These are phyloP conservation scores for Chernovozyma aurita DNA, from an alignment of 1,139 yeast species.

Conservation along the genomic window DNA sequence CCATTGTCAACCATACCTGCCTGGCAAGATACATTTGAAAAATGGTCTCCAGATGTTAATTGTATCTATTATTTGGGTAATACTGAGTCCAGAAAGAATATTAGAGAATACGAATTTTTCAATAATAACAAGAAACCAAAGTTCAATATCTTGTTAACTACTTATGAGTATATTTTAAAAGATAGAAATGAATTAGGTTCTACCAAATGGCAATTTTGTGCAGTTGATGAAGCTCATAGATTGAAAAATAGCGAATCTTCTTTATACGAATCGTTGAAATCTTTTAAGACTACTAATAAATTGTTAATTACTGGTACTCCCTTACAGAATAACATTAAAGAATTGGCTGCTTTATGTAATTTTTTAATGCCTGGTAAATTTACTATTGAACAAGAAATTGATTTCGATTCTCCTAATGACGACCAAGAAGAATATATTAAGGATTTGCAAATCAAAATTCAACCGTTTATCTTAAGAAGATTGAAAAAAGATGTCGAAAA, in stretches of 20 bases:
- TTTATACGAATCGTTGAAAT: constrained; percentile 77
- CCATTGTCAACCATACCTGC: constrained; percentile 96
- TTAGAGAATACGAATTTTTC: constrained; percentile 83
- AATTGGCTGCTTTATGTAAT: constrained; percentile 89
- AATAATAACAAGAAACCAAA: constrained; percentile 61
- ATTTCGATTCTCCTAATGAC: constrained; percentile 81
- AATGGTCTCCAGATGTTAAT: constrained; percentile 96
- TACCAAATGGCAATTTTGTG: constrained; percentile 92
- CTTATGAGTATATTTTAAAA: constrained; percentile 92
- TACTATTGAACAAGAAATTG: constrained; percentile 87
- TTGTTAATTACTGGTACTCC: constrained; percentile 97
- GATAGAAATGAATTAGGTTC: constrained; percentile 77
- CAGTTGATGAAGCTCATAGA: constrained; percentile 98
- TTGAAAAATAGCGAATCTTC: constrained; percentile 93
- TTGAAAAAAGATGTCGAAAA: constrained; percentile 96
- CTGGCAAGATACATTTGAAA: constrained; percentile 98
- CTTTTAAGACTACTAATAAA: constrained; percentile 80
- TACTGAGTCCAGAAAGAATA: constrained; percentile 74
- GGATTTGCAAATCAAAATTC: constrained; percentile 75
- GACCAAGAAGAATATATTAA: constrained; percentile 88
- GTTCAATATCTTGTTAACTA: constrained; percentile 83
- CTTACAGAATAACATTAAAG: constrained; percentile 90
- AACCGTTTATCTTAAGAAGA: constrained; percentile 89
- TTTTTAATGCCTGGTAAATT: constrained; percentile 95
- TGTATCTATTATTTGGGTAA: constrained; percentile 92